phyloP scores from a whole-genome alignment of 2,329 filamentous ascomycete genomes.

The Verticillium nubilum region DNA sequence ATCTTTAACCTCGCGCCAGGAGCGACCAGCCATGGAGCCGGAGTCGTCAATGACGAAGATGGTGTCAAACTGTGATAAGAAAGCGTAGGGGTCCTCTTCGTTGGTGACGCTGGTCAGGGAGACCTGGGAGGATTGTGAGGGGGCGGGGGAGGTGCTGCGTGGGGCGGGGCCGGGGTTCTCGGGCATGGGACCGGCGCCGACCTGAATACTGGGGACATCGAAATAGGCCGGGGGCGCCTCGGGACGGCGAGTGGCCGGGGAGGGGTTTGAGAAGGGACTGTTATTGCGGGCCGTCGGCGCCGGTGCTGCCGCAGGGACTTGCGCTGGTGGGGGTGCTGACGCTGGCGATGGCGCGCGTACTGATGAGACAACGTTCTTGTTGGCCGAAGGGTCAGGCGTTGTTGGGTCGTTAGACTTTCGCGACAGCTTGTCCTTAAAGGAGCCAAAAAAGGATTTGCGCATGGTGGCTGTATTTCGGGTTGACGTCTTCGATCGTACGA shows the following conservation, averaged over 20 bases:
- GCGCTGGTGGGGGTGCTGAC: not conserved
- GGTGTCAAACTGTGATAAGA: slow-evolving; percentile 77
- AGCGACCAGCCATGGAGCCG: slow-evolving; percentile 73
- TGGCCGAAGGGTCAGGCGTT: not conserved
- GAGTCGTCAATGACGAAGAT: slow-evolving; percentile 89
- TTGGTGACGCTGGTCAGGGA: slow-evolving; percentile 24
- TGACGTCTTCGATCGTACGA: too few species aligned
- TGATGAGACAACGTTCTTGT: not conserved
- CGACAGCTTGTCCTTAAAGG: slow-evolving; percentile 27
- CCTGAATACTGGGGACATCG: not conserved
- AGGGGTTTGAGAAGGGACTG: slow-evolving; percentile 11
- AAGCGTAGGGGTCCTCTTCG: slow-evolving; percentile 65
- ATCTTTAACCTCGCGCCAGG: slow-evolving; percentile 68
- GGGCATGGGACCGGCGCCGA: slow-evolving; percentile 4
- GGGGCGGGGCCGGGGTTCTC: slow-evolving; percentile 1
- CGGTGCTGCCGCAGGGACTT: not conserved
- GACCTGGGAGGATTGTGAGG: slow-evolving; percentile 17
- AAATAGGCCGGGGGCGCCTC: slow-evolving; percentile 31
- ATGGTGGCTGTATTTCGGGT: not conserved
- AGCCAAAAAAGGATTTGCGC: slow-evolving; percentile 21
- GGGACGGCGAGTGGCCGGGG: slow-evolving; percentile 12
- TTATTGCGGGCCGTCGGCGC: not conserved
- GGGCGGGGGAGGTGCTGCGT: slow-evolving; percentile 11
- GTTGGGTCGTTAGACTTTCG: slow-evolving; percentile 10
- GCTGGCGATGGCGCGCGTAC: not conserved